These are phyloP conservation scores for Discostella stelligera DNA, from an alignment of 352 stramenopile genomes.

Conservation along the genomic window DNA sequence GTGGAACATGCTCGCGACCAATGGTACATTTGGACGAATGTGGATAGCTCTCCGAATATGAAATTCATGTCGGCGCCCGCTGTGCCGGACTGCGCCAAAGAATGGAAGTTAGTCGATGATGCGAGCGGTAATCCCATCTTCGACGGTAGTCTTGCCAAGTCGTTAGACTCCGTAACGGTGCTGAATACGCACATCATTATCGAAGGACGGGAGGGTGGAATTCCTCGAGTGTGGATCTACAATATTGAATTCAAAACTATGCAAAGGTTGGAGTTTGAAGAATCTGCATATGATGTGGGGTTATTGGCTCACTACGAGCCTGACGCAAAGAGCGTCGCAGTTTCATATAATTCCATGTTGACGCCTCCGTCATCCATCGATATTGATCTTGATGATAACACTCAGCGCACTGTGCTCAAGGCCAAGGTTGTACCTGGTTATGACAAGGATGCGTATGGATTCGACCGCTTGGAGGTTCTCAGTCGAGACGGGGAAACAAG, in stretches of 20 bases:
- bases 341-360: slow-evolving; percentile 91
- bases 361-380: slow-evolving; percentile 87
- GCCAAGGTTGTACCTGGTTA: slow-evolving; percentile 90
- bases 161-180: slow-evolving; percentile 85
- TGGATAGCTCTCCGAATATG: slow-evolving; percentile 91
- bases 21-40: slow-evolving; percentile 94
- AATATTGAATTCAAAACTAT: slow-evolving; percentile 45
- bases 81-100: slow-evolving; percentile 54
- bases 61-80: slow-evolving; percentile 86
- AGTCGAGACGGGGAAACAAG: slow-evolving; percentile 86
- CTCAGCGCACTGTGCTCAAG: slow-evolving; percentile 85
- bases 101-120: slow-evolving; percentile 86
- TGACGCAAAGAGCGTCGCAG: slow-evolving; percentile 86
- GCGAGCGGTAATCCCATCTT: slow-evolving; percentile 77
- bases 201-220: slow-evolving; percentile 84
- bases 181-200: slow-evolving; percentile 87
- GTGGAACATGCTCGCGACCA: slow-evolving; percentile 86
- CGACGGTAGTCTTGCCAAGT: slow-evolving; percentile 54
- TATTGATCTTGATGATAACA: slow-evolving; percentile 61
- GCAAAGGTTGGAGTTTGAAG: slow-evolving; percentile 80
- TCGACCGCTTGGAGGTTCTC: slow-evolving; percentile 86
- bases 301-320: slow-evolving; percentile 86
- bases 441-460: slow-evolving; percentile 89
- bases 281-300: slow-evolving; percentile 88
- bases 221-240: slow-evolving; percentile 81